Evolutionary conservation across 1,284 basidiomycete genomes (phyloP), one percentile per base, ranked within the genome.

Genomic region (Ganoderma sinense): DNA sequence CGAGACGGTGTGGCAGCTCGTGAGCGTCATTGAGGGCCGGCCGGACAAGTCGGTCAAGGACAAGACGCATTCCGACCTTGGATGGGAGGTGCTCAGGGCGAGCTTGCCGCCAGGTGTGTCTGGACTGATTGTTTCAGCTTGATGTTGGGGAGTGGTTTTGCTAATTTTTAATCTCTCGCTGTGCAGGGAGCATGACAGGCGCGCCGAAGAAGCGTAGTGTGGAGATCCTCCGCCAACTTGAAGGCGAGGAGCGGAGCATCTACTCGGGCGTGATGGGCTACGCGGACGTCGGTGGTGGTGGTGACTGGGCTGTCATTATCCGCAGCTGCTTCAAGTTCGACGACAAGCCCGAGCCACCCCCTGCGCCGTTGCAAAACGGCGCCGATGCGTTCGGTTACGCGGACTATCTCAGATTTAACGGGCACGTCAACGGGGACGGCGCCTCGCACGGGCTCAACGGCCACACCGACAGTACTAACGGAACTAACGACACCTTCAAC

Each of bases 211-310:
- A 97, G 73, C 91, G 97, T 23, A 96, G 94, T 64, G 93, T 98
- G 0, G 94, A 97, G 80, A 92, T 99, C 40, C 86, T 99, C 1
- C 94, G 96, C 75, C 85, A 84, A 1, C 87, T 98, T 6, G 97
- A 99, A 80, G 86, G 86, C 62, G 79, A 85, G 60, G 85, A 90
- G 62, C 87, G 97, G 41, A 89, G 92, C 29, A 85, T 97, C 33
- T 99, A 99, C 79, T 98, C 97, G n/a, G 96, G 96, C 45, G 93
- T 95, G 8, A 91, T 97, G 70, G 97, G 97, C 0, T 99, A 97
- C 80, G 94, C 97, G 86, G 93, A 94, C 67, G 89, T 97, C 29
- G 92, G 96, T 51, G 97, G 97, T 2, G 88, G 91, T 26, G 92
- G 95, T 0, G 97, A 98, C 82, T 95, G 97, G 87, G 94, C 95